Evolutionary conservation across 768 basidiomycete genomes (phyloP).

Genomic region (Trametes villosa): DNA sequence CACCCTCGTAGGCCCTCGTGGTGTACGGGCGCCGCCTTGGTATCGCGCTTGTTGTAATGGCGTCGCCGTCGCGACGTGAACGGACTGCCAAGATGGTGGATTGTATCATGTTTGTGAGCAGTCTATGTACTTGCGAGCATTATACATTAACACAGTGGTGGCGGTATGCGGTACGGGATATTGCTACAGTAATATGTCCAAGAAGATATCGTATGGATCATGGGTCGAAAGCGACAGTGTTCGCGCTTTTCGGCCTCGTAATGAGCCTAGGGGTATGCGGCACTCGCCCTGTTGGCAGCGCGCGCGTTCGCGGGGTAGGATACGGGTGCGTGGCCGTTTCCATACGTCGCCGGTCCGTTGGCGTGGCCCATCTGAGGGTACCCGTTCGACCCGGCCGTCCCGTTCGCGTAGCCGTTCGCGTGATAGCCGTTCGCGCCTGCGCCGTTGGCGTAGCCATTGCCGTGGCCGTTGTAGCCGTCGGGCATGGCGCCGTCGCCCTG

Average conservation of each 20-base stretch:
- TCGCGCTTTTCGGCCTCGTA: no score
- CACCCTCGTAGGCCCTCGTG: not conserved
- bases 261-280: not conserved
- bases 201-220: not conserved
- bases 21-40: no score
- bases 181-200: constrained; percentile 1
- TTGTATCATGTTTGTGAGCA: no score
- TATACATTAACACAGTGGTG: no score
- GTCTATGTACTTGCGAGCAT: no score
- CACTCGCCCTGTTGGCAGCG: not conserved
- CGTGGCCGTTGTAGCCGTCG: constrained; percentile 7
- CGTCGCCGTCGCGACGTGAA: no score
- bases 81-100: no score
- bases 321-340: not conserved
- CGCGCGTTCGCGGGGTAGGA: not conserved
- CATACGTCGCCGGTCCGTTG: not conserved
- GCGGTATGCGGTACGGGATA: no score
- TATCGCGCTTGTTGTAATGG: no score
- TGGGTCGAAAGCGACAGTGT: no score
- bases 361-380: not conserved
- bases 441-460: no score
- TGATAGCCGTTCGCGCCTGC: no score
- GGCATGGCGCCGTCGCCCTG: constrained; percentile 2
- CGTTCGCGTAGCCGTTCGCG: not conserved
- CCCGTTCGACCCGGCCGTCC: not conserved